Base-by-base conservation (phyloP, 805 yeast species). In the Ogataea pignaliae region DNA sequence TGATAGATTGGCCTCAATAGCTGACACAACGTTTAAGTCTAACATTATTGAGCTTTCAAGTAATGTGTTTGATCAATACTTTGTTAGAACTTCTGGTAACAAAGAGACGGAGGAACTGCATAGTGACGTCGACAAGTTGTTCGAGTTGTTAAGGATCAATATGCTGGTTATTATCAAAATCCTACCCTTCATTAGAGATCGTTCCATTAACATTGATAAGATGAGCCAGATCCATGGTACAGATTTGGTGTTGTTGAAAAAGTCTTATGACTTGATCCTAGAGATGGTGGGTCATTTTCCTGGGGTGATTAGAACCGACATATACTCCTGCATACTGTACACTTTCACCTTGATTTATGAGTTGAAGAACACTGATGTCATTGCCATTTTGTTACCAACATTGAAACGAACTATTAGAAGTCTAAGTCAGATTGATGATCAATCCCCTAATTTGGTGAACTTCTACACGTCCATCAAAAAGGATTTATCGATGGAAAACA, bases 101-200 rank as follows among this genome's bases (percentile, higher is more conserved):
- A 57, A 55, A 29, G 29, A 61, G 2, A 61, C 65, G 1, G 78
- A 74, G 10, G 71, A 68, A 32, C 67, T 79, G 43, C 66, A 74
- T 30, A 64, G 69, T 28, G 83, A 81, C 41, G 82, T 86, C 43
- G 95, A 88, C 53, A 88, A 86, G 55, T 65, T 88, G 36, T 88
- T 91, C 61, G 97, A 91, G 58, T 68, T 90, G 21, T 64, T 89
- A 40, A 72, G 96, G 49, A 73, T 89, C 6, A 75, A 78, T 14
- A 71, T 85, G 68, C 69, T 82, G 16, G 83, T 87, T 0, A 64
- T 89, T 14, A 73, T 82, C 26, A 72, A 69, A 29, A 65, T 75
- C 9, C 63, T 85, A 36, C 90, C 95, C 9, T 75, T 80, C 41
- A 66, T 83, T 34, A 73, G 75, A 44, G 73, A 71, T 28, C 73